Evolutionary conservation across 2,329 filamentous ascomycete genomes (phyloP), one percentile per base, ranked within the genome.

Genomic region (Sporothrix curviconia): DNA sequence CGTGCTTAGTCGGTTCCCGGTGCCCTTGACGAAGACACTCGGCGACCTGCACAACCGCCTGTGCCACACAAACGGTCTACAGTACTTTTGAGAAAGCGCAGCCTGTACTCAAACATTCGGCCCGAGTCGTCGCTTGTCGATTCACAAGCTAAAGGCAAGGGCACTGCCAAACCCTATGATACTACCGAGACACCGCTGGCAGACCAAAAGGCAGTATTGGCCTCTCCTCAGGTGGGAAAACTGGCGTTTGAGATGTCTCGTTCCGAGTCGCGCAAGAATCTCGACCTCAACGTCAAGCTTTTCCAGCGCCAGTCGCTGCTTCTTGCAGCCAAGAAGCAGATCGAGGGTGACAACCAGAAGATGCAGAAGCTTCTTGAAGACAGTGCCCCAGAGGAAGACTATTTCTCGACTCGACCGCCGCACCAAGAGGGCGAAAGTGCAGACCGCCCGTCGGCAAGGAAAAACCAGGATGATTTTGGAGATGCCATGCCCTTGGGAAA

Each of bases 281-380:
- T 62, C 3, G 60, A 62, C 36, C 52, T 63, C 7, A 54, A 62
- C 12, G 59, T 56, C n/a, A 54, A 44, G 12, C 56, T 63, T 1
- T 63, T 63, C 32, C 62, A 63, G 34, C 59, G 62, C 1, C 60
- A 63, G 37, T 63, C 62, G 1, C 42, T 63, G 2, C 57, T 63
- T 17, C 36, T 59, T 24, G 62, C 62, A 12, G 62, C 62, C 17
- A 59, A 58, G 24, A 56, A 25, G 7, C 59, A 63, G 42, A 61
- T 59, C 7, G 57, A 58, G 8, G 40, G 40, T 1, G 34, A 55
- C 39, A 19, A 52, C 8, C 39, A 32, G 19, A 37, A 44, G 17
- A 6, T 28, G 9, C 36, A 40, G 4, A 44, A 47, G 34, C 46
- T 49, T 1, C 34, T 57, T n/a, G 42, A 49, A 19, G 30, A 42